Percentiles rank a stretch among this genome's conserved stretches.
phyloP scores from a whole-genome alignment of 495 filamentous ascomycete species.

The Amniculicola lignicola region DNA sequence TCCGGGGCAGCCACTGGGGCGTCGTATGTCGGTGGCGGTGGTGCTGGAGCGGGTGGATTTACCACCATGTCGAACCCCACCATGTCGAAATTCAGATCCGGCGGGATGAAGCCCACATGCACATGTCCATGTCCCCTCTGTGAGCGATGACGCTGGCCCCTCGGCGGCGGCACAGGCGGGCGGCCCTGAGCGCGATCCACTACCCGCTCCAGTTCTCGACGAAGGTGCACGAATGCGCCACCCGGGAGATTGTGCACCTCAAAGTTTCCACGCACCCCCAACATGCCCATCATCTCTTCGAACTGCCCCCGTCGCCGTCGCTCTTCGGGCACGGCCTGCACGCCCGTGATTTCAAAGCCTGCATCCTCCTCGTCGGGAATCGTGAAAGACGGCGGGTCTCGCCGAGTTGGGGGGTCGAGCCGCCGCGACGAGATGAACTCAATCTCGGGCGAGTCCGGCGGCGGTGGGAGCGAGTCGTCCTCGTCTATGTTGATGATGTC shows the following conservation, averaged over 20 bases:
- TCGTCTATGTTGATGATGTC: conserved; percentile 42
- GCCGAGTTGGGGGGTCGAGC: background rate
- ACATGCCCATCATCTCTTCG: no score
- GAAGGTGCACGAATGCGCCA: no score
- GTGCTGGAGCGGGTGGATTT: background rate
- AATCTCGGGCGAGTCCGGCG: conserved; percentile 29
- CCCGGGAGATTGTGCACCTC: no score
- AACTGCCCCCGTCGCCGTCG: background rate
- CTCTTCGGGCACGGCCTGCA: conserved; percentile 2
- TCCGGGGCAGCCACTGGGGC: conserved; percentile 55
- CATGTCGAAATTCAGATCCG: conserved; percentile 21
- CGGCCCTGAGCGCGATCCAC: no score
- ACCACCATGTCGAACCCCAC: conserved; percentile 34
- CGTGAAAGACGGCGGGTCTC: background rate
- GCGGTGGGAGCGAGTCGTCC: conserved; percentile 15
- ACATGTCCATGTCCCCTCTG: background rate
- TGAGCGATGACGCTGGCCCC: background rate
- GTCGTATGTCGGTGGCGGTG: conserved; percentile 48
- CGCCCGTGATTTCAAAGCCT: conserved; percentile 19
- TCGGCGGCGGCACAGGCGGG: background rate
- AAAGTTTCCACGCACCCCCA: no score
- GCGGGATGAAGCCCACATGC: conserved; percentile 14
- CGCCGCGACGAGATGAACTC: conserved; percentile 29
- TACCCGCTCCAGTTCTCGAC: no score
- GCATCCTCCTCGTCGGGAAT: conserved; percentile 13